These are phyloP conservation scores for Trametes gibbosa DNA, from an alignment of 768 basidiomycete genomes.

Conservation along the genomic window DNA sequence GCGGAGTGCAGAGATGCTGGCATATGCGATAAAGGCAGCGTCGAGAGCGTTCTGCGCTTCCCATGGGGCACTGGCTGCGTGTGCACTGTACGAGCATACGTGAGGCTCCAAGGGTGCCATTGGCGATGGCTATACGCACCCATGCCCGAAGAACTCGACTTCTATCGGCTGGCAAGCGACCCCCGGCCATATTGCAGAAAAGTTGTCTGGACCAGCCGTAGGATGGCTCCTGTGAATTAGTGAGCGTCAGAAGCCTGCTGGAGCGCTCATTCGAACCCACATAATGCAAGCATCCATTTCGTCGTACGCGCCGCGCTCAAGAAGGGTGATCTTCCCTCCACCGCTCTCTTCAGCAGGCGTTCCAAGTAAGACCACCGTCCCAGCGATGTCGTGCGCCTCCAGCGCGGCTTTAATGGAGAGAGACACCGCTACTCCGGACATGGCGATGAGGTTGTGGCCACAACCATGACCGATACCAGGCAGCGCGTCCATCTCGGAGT, in stretches of 20 bases:
- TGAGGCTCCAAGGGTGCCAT: not conserved
- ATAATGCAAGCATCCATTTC: constrained; percentile 83
- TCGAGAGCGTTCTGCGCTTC: constrained; percentile 86
- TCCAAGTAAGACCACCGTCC: constrained; percentile 71
- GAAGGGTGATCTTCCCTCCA: constrained; percentile 72
- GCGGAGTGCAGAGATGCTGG: constrained; percentile 71
- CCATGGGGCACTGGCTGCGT: constrained; percentile 82
- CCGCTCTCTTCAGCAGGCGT: constrained; percentile 83
- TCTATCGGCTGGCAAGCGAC: constrained; percentile 63
- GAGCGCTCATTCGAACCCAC: constrained; percentile 33
- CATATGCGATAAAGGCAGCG: constrained; percentile 84
- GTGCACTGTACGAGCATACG: constrained; percentile 46
- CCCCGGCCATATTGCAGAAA: constrained; percentile 50
- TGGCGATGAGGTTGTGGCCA: constrained; percentile 82
- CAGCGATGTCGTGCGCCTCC: constrained; percentile 56
- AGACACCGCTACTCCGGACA: constrained; percentile 72
- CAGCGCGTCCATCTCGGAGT: constrained; percentile 72
- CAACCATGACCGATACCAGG: constrained; percentile 64
- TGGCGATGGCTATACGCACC: constrained; percentile 41
- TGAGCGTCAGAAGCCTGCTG: not conserved
- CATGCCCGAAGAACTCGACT: constrained; percentile 72
- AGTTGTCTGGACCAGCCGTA: constrained; percentile 49
- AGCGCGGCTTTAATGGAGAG: constrained; percentile 71
- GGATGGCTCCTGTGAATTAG: constrained; percentile 65
- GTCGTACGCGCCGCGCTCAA: constrained; percentile 73